These are phyloP conservation scores for Amaranthus hypochondriacus DNA, from an alignment of 148 eudicot species.

Conservation along the genomic window DNA sequence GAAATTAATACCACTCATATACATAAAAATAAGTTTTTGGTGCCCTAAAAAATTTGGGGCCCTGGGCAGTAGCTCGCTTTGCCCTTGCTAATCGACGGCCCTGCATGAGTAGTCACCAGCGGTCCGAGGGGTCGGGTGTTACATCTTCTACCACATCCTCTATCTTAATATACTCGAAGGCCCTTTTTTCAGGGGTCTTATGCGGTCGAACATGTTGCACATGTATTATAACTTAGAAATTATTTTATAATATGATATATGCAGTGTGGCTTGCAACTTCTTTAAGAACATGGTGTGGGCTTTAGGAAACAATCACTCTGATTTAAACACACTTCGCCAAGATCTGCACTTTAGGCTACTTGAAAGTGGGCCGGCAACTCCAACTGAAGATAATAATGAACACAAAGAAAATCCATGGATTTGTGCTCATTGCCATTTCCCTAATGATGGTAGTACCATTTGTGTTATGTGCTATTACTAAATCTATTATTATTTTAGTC, in stretches of 20 bases:
- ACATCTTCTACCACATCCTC: too few relatives aligned
- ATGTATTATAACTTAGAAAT: too few relatives aligned
- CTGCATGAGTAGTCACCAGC: too few relatives aligned
- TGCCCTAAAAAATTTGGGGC: too few relatives aligned
- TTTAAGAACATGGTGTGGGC: slow-evolving; percentile 16
- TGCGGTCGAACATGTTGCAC: too few relatives aligned
- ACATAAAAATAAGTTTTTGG: too few relatives aligned
- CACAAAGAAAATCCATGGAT: not conserved
- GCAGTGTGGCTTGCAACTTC: slow-evolving; percentile 20
- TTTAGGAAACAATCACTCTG: not conserved
- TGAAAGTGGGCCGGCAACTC: not conserved
- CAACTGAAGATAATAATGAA: not conserved
- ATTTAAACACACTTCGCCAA: not conserved
- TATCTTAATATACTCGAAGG: too few relatives aligned
- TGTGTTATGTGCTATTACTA: slow-evolving; percentile 22
- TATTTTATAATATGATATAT: not conserved
- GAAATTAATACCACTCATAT: too few relatives aligned
- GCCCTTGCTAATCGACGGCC: too few relatives aligned
- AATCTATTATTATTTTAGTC: not conserved
- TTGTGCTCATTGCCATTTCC: slow-evolving; percentile 19
- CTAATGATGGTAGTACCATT: not conserved
- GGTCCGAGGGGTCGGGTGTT: too few relatives aligned
- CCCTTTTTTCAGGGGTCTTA: too few relatives aligned
- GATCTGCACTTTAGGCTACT: not conserved
- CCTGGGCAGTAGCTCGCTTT: too few relatives aligned